Conservation (phyloP, 805 yeast species). For the Diddensiella santjacobensis region DNA sequence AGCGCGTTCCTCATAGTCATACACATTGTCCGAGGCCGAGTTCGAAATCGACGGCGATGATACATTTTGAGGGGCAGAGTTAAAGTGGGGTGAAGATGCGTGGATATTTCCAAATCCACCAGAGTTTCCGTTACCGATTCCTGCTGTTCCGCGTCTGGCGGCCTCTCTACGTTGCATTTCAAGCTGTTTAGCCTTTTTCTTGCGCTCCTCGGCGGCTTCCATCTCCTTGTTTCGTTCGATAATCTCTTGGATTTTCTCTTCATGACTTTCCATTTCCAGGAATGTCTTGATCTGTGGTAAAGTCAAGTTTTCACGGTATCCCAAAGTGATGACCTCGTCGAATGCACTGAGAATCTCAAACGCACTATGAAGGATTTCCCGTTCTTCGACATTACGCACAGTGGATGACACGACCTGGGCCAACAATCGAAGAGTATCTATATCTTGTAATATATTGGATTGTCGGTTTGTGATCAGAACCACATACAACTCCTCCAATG, state of each 20-base stretch:
- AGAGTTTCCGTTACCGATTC: constrained; percentile 22
- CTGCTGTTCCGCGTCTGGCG: constrained; percentile 32
- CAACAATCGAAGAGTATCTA: constrained; percentile 83
- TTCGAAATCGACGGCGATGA: constrained; percentile 3
- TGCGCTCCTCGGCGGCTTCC: constrained; percentile 96
- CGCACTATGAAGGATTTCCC: constrained; percentile 76
- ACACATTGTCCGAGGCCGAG: constrained; percentile 2
- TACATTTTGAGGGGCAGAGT: constrained; percentile 9
- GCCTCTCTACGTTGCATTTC: constrained; percentile 53
- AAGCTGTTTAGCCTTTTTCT: constrained; percentile 83
- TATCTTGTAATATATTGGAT: constrained; percentile 90
- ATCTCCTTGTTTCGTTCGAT: constrained; percentile 94
- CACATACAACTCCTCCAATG: constrained; percentile 88
- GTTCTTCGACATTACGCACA: constrained; percentile 69
- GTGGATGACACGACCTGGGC: constrained; percentile 75
- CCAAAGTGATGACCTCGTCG: constrained; percentile 87
- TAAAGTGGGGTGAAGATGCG: constrained; percentile 12
- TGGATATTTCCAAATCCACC: constrained; percentile 17
- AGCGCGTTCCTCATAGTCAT: constrained; percentile 22
- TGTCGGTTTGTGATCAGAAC: constrained; percentile 86
- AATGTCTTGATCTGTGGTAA: constrained; percentile 79
- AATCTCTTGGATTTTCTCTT: constrained; percentile 96
- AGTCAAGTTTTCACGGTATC: constrained; percentile 84
- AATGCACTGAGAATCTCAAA: constrained; percentile 88
- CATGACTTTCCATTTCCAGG: constrained; percentile 96